Base-by-base conservation (phyloP, 768 basidiomycete species). In the Harrya chromipes region DNA sequence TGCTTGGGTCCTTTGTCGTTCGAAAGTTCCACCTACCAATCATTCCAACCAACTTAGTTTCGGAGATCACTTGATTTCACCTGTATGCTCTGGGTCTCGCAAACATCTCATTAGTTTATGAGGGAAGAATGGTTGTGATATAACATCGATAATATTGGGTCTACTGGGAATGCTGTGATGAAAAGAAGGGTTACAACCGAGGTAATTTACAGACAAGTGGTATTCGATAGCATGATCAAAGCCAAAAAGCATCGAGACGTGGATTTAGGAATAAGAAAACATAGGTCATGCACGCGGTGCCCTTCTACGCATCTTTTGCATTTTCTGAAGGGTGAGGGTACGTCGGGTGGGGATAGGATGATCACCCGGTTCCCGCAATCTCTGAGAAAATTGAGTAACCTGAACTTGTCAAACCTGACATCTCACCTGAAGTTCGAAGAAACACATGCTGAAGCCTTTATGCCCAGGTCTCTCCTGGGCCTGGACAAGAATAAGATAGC, bases 381-480 rank as follows among this genome's bases (percentile, higher is more conserved):
- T 60, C 67, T 68, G 11, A 13, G 14, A n/a, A 20, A 23, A 19
- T 13, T 41, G 2, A 62, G 54, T 4, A 5, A 27, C 6, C 19
- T 20, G 11, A n/a, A 4, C 9, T 12, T 17, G 12, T 6, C 1
- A 20, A 33, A 41, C 14, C 1, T 7, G 16, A 37, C 12, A 29
- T 13, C 53, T 40, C 44, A 70, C 67, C 52, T 46, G 56, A 8
- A 68, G 58, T 31, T 52, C 50, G 16, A 70, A 70, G 36, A 60
- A 63, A 24, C 69, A 70, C 68, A 68, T 68, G 0, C 34, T 1
- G 41, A 13, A 55, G 2, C 62, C 60, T 33, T 41, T 42, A 46
- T 63, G 66, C 6, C 67, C 67, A 3, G 0, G 1, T 20, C 27
- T 40, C 50, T 47, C 42, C 36, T 31, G 39, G 10, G 60, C 60